Percentiles rank a stretch among this genome's conserved stretches.
Conservation (phyloP, 2,329 filamentous ascomycete species). For the Aspergillus tubingensis region DNA sequence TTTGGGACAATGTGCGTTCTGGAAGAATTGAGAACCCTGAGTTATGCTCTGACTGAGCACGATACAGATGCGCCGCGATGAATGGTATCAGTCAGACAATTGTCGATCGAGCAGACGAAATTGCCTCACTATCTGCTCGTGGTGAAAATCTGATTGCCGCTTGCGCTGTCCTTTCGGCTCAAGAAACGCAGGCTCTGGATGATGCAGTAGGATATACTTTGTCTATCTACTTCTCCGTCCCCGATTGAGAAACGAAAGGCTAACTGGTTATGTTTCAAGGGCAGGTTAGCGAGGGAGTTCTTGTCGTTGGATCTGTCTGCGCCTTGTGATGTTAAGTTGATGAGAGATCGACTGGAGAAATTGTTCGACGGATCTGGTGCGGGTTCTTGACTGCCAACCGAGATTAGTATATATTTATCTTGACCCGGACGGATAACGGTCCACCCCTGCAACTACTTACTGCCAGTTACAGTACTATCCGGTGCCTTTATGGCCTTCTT, state of each 20-base stretch:
- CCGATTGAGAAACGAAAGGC: not conserved
- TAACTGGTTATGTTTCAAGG: slow-evolving; percentile 12
- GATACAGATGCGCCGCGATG: slow-evolving; percentile 70
- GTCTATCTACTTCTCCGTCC: not conserved
- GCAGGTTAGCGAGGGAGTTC: slow-evolving; percentile 23
- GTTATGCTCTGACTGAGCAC: not conserved
- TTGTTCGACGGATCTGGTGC: slow-evolving; percentile 8
- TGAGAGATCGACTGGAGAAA: slow-evolving; percentile 11
- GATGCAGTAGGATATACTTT: slow-evolving; percentile 55
- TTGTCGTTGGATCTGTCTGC: slow-evolving; percentile 17
- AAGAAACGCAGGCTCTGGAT: slow-evolving; percentile 67
- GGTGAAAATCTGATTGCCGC: slow-evolving; percentile 75
- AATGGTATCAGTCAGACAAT: slow-evolving; percentile 77
- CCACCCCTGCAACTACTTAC: no score
- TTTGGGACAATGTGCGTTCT: slow-evolving; percentile 68
- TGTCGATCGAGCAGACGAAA: slow-evolving; percentile 72
- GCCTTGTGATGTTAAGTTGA: not conserved
- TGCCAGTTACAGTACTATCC: no score
- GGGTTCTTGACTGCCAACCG: not conserved
- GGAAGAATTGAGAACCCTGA: not conserved
- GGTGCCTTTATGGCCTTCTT: no score
- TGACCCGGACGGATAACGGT: not conserved
- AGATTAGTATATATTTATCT: slow-evolving; percentile 9
- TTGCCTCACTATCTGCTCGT: slow-evolving; percentile 67
- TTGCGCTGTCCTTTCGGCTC: slow-evolving; percentile 66